Percentiles rank a stretch among this genome's conserved stretches.
Evolutionary conservation across 139 green algal genomes (phyloP).

Genomic region (Diplosphaera chodatii): DNA sequence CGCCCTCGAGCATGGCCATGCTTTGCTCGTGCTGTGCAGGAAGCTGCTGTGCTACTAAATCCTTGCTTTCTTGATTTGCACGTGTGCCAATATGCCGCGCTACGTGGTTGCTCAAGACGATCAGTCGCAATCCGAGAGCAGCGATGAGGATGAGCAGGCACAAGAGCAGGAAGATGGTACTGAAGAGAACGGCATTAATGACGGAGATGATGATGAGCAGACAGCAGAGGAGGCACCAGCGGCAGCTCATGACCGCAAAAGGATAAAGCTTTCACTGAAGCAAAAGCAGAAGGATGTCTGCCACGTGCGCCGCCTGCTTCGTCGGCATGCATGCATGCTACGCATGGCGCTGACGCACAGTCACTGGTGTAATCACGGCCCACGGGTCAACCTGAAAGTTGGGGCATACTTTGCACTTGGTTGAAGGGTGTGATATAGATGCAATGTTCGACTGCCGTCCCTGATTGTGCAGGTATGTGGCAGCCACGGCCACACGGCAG

Average conservation of each 20-base stretch:
- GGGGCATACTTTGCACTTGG: too few relatives aligned
- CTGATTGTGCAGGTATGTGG: slow-evolving; percentile 70
- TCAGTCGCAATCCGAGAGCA: slow-evolving; percentile 2
- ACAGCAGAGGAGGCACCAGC: neutral
- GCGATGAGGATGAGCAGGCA: neutral
- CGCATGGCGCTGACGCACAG: too few relatives aligned
- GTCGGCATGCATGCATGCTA: too few relatives aligned
- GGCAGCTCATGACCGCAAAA: slow-evolving; percentile 4
- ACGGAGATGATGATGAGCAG: slow-evolving; percentile 10
- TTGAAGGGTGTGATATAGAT: too few relatives aligned
- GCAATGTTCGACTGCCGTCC: too few relatives aligned
- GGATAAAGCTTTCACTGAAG: slow-evolving; percentile 23
- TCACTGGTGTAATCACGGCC: too few relatives aligned
- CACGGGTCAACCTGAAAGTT: too few relatives aligned
- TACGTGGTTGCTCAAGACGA: neutral
- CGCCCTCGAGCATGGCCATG: too few relatives aligned
- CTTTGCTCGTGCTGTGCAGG: too few relatives aligned
- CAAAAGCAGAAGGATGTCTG: slow-evolving; percentile 5
- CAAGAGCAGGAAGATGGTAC: neutral
- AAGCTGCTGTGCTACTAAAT: too few relatives aligned
- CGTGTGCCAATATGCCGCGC: neutral
- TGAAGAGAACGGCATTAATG: neutral
- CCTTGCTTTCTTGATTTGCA: too few relatives aligned
- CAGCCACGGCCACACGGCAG: slow-evolving; percentile 64
- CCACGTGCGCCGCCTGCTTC: too few relatives aligned